Percentiles rank a stretch among this genome's conserved stretches.
These are phyloP conservation scores for Cladorrhinum sp. DNA, from an alignment of 2,329 filamentous ascomycete genomes.

Conservation along the genomic window DNA sequence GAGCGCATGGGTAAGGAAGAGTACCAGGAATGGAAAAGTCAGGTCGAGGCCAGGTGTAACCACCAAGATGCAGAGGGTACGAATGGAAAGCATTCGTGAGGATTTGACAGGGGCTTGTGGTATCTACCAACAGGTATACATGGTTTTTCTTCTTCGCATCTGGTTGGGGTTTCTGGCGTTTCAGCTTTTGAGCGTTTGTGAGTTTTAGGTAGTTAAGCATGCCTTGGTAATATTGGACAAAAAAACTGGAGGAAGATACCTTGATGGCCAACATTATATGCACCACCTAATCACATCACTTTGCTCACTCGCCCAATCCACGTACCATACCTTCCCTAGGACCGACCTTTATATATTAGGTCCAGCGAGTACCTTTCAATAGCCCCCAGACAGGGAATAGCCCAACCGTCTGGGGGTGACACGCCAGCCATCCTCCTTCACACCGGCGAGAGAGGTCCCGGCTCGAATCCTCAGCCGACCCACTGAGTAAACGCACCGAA, in stretches of 20 bases:
- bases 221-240: not conserved
- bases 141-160: too few relatives aligned
- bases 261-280: not conserved
- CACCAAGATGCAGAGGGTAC: slow-evolving; percentile 29
- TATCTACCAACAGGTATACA: too few relatives aligned
- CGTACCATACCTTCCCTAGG: too few relatives aligned
- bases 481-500: not conserved
- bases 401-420: not conserved
- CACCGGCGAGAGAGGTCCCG: not conserved
- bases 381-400: not conserved
- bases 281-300: not conserved
- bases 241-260: not conserved
- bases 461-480: not conserved
- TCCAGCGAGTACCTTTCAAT: too few relatives aligned
- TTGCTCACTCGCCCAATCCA: too few relatives aligned
- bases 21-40: slow-evolving; percentile 43
- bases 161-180: not conserved
- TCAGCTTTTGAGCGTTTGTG: not conserved
- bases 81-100: slow-evolving; percentile 18
- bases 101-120: not conserved
- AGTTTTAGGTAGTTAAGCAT: not conserved
- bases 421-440: not conserved
- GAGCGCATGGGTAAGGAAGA: slow-evolving; percentile 76
- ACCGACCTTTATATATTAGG: too few relatives aligned
- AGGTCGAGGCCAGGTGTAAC: slow-evolving; percentile 36